These are phyloP conservation scores for Poa pratensis DNA, from an alignment of 176 grass and related monocot species.

Conservation along the genomic window DNA sequence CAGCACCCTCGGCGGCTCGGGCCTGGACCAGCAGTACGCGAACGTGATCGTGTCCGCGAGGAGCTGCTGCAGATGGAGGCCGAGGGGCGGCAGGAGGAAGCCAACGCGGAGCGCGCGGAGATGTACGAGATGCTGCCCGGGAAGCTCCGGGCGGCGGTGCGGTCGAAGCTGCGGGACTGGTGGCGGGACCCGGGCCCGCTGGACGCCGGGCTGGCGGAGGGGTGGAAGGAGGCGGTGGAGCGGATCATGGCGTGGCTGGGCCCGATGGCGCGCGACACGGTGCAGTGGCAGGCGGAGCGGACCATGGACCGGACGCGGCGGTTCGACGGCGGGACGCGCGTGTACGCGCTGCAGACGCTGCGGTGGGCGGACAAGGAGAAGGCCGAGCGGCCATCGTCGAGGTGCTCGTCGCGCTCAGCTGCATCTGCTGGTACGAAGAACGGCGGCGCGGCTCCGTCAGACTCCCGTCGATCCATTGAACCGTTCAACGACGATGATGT, in stretches of 20 bases:
- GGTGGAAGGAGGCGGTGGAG: conserved; percentile 79
- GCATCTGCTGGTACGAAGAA: conserved; percentile 91
- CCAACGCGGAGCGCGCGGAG: conserved; percentile 64
- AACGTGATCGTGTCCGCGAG: conserved; percentile 70
- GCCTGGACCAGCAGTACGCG: conserved; percentile 82
- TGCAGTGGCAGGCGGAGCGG: conserved; percentile 82
- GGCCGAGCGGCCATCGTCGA: conserved; percentile 89
- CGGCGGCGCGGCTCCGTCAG: conserved; percentile 60
- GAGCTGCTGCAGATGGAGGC: conserved; percentile 68
- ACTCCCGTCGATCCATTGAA: neutral
- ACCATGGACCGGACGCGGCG: conserved; percentile 84
- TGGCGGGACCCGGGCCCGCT: conserved; percentile 72
- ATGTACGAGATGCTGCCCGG: conserved; percentile 92
- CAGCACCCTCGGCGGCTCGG: conserved; percentile 63
- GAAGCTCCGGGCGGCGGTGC: conserved; percentile 64
- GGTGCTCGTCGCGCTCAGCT: conserved; percentile 93
- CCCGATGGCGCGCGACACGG: conserved; percentile 73
- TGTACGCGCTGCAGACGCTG: conserved; percentile 78
- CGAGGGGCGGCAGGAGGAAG: conserved; percentile 60
- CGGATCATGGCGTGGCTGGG: conserved; percentile 85
- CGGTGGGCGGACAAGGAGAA: conserved; percentile 80
- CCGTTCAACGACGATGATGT: conserved; percentile 32
- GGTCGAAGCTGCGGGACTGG: conserved; percentile 84
- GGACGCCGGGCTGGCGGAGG: conserved; percentile 69
- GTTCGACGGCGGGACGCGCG: conserved; percentile 57